Percentiles rank a stretch among this genome's conserved stretches.
These are phyloP conservation scores for Corymbia citriodora DNA, from an alignment of 441 rosid species.

Conservation along the genomic window DNA sequence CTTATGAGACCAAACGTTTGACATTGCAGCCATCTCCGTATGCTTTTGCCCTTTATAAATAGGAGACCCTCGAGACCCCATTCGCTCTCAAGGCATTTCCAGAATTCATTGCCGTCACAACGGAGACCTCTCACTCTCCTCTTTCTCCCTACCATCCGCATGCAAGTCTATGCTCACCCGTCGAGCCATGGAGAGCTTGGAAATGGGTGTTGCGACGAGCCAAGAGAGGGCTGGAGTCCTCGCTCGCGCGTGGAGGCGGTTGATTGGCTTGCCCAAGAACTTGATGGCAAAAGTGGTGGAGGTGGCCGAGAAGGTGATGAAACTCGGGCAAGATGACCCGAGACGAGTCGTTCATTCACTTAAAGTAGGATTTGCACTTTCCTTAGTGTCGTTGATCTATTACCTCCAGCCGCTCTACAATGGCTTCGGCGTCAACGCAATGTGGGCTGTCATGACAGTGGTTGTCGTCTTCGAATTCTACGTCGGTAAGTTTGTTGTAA, in stretches of 20 bases:
- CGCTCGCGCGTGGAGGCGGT: not conserved
- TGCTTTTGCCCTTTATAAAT: constrained; percentile 12
- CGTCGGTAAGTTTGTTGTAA: constrained; percentile 10
- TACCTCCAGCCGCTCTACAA: constrained; percentile 18
- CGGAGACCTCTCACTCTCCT: not conserved
- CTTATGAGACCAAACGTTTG: not conserved
- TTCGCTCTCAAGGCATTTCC: not conserved
- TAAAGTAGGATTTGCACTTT: constrained; percentile 28
- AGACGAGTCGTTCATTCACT: constrained; percentile 26
- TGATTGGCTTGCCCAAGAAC: not conserved
- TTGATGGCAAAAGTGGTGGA: not conserved
- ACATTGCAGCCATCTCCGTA: not conserved
- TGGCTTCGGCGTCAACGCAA: constrained; percentile 19
- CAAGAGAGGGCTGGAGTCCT: constrained; percentile 6
- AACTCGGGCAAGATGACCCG: constrained; percentile 21
- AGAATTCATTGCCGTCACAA: not conserved
- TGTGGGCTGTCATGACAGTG: constrained; percentile 31
- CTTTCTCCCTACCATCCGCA: not conserved
- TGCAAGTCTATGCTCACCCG: not conserved
- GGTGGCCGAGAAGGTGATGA: constrained; percentile 1
- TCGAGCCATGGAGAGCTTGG: constrained; percentile 20
- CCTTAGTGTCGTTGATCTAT: constrained; percentile 26
- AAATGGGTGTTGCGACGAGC: not conserved
- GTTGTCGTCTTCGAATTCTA: constrained; percentile 28
- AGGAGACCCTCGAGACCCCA: not conserved